Percentiles rank a stretch among this genome's conserved stretches.
phyloP scores from a whole-genome alignment of 257 asterid genomes.

The Dorcoceras hygrometricum region DNA sequence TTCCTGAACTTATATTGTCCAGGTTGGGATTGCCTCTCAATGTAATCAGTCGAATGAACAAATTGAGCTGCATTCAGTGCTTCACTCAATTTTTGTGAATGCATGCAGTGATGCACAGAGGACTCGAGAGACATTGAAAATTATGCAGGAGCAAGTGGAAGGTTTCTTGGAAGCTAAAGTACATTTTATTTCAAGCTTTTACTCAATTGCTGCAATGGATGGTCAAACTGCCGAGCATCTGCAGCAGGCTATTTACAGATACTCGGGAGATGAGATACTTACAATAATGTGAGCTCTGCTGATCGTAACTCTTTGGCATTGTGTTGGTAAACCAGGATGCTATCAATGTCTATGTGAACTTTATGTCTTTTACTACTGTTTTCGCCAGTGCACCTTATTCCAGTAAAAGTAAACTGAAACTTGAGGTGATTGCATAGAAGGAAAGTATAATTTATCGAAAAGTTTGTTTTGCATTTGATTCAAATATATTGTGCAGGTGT shows the following conservation, averaged over 20 bases:
- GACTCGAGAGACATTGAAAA: conserved; percentile 73
- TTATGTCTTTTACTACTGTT: neutral
- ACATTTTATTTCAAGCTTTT: conserved; percentile 81
- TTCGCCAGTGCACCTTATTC: neutral
- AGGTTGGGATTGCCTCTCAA: conserved; percentile 43
- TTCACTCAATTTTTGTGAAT: conserved; percentile 23
- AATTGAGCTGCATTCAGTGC: neutral
- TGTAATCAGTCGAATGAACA: neutral
- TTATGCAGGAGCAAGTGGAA: conserved; percentile 77
- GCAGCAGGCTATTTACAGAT: conserved; percentile 56
- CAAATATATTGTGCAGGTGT: conserved; percentile 58
- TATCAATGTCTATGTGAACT: no score
- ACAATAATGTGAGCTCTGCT: conserved; percentile 77
- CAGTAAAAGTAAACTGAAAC: neutral
- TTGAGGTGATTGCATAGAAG: neutral
- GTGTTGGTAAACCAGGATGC: neutral
- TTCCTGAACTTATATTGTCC: conserved; percentile 77
- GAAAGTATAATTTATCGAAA: conserved; percentile 2
- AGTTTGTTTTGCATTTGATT: conserved; percentile 2
- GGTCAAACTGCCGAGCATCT: conserved; percentile 96
- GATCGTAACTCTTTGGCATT: conserved; percentile 23
- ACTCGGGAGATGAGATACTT: conserved; percentile 60
- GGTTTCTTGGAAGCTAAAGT: conserved; percentile 78
- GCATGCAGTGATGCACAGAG: conserved; percentile 79
- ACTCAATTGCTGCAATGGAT: conserved; percentile 95